Evolutionary conservation across 2,329 filamentous ascomycete species (phyloP), one percentile per base, ranked within the genome.

Genomic region (Fusarium continuum): DNA sequence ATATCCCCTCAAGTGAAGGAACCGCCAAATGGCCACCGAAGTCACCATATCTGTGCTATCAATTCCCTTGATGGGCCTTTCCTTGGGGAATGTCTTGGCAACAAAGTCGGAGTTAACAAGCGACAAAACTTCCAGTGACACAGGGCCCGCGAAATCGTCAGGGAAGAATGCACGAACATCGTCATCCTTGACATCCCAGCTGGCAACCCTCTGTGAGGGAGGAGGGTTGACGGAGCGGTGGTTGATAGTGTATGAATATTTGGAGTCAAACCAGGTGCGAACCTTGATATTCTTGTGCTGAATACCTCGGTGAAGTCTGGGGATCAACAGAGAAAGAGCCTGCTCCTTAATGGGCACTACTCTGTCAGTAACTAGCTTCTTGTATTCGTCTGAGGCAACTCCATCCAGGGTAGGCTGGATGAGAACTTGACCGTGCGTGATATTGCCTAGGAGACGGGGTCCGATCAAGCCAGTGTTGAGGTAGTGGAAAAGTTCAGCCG

Each of bases 401-500:
- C 92, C 91, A 58, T 97, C 95, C 49, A 97, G 81, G 5, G 94
- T 95, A n/a, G 94, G 90, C 46, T 88, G 84, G 46, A 97, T 85
- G 25, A 91, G 78, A 54, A 96, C 85, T 73, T 94, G 88, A 64
- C 90, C 88, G 49, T 92, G 90, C 5, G 91, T 90, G 68, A 97
- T 87, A 84, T 89, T 94, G 74, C 90, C 91, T 11, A 96, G 84
- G 31, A 97, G 82, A 41, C 91, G 87, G 20, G 92, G 83, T 23
- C 91, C 88, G 64, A 98, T 87, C 36, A 97, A 80, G 28, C 92
- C 95, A 46, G 86, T 88, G 55, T 92, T 93, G 44, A 97, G 83
- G 75, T 98, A 98, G 75, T 92, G 91, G 74, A 94, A 93, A 16
- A 98, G 82, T 76, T 99, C 95, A 34, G 93, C 88, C 0, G 95